Percentiles rank a stretch among this genome's conserved stretches.
Conservation (phyloP, 257 asterid species). For the Echites panduratus region DNA sequence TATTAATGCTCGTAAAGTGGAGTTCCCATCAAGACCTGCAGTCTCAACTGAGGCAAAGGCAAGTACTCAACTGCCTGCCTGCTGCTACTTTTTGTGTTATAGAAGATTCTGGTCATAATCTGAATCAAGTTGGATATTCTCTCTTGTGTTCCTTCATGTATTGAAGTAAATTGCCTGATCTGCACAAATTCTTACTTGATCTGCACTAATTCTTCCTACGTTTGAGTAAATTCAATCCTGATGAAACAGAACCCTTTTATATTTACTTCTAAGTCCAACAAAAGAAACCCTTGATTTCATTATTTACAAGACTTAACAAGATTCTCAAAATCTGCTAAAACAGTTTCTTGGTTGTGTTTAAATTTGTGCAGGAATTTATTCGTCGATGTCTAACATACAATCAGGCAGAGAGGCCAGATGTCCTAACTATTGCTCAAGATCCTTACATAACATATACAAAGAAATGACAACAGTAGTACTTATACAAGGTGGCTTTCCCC, state of each 20-base stretch:
- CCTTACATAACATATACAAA: constrained; percentile 74
- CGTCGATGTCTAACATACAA: constrained; percentile 88
- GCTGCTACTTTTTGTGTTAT: not conserved
- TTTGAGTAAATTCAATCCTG: not conserved
- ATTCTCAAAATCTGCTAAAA: not conserved
- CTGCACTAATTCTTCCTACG: too few species aligned
- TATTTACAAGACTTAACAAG: too few species aligned
- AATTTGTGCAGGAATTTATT: constrained; percentile 64
- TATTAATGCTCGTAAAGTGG: constrained; percentile 90
- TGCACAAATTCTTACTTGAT: too few species aligned
- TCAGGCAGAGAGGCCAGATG: constrained; percentile 94
- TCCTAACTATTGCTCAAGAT: constrained; percentile 74
- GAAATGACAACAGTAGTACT: constrained; percentile 36
- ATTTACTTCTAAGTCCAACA: too few species aligned
- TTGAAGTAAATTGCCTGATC: too few species aligned
- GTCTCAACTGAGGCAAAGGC: constrained; percentile 96
- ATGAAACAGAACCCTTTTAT: too few species aligned
- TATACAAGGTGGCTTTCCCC: not conserved
- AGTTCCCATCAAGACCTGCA: constrained; percentile 85
- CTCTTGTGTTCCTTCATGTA: not conserved
- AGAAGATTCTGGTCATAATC: not conserved
- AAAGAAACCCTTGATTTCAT: too few species aligned
- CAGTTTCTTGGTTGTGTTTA: not conserved
- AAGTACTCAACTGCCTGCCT: constrained; percentile 8
- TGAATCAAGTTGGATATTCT: not conserved